Conservation (phyloP, 352 stramenopile genomes). For the Phytophthora foliorum region DNA sequence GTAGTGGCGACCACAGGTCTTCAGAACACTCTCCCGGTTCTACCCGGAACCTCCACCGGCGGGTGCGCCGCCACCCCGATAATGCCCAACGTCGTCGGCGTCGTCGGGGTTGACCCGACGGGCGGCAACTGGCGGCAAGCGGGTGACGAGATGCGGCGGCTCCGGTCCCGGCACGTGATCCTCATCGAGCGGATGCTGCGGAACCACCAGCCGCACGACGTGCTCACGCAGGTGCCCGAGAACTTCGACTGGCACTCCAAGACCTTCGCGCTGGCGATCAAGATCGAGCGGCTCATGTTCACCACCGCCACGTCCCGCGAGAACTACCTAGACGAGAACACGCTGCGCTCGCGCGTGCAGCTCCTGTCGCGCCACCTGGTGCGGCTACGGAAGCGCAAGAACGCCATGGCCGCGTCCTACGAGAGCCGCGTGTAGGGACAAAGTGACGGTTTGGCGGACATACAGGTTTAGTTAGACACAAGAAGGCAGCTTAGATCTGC, state of each 20-base stretch:
- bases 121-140: constrained; percentile 35
- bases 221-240: constrained; percentile 67
- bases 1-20: constrained; percentile 14
- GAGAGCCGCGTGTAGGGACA: constrained; percentile 27
- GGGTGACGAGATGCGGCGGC: constrained; percentile 44
- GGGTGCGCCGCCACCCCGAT: constrained; percentile 4
- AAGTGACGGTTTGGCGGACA: neutral
- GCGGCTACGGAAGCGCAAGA: constrained; percentile 69
- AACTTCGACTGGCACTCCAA: constrained; percentile 74
- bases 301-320: constrained; percentile 57
- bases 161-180: constrained; percentile 55
- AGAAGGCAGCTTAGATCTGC: constrained; percentile 31
- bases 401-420: constrained; percentile 42
- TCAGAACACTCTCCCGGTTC: neutral
- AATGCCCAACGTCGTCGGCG: neutral
- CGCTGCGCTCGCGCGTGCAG: constrained; percentile 61
- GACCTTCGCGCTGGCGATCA: constrained; percentile 65
- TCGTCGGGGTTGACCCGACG: neutral
- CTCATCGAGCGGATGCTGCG: constrained; percentile 69
- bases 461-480: constrained; percentile 27
- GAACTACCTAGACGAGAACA: constrained; percentile 67
- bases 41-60: neutral
- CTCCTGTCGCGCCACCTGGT: constrained; percentile 65
- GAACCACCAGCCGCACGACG: constrained; percentile 62
- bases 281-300: constrained; percentile 78